Base-by-base conservation (phyloP, 169 alveolate genomes). In the Blepharisma undulans region DNA sequence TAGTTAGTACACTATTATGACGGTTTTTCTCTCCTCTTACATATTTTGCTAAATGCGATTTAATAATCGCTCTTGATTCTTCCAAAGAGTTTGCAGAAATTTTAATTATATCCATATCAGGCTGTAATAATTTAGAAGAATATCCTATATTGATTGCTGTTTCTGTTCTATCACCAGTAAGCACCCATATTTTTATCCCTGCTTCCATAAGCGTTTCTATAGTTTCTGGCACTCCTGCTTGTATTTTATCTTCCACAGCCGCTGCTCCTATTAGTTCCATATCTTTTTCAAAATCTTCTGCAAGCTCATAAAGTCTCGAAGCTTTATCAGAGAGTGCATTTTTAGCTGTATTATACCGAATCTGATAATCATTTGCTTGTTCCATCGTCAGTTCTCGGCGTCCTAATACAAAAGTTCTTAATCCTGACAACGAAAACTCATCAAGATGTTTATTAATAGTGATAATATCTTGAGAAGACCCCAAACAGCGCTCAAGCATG, bases 331-430 rank as follows among this genome's bases (percentile, higher is more conserved):
- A 74, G 0, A 74, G 30, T 10, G 80, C 80, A 29, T 95, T 91
- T 94, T 94, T 7, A 88, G 74, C 91, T 66, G 95, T 94, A 71
- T 95, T 93, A 88, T 95, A 96, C 91, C 95, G 95, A 18, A 94
- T 92, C 76, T 94, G 90, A 94, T 97, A 98, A 74, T 92, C 96
- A 19, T 91, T 84, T 91, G 97, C 96, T 80, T 97, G 98, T 74
- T 95, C 94, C 87, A 95, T 94, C 59, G 92, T 93, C 19, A 99
- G 91, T 82, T 97, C 96, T 91, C 97, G 98, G 95, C 95, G 94
- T 8, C 99, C 99, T 71, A 98, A 93, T 72, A 97, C 96, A 91
- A 99, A 95, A 0, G 99, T 98, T 91, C 99, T 97, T 77, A 97
- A 96, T 5, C 99, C 99, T 61, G 93, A 92, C n/a, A 95, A 87